Percentiles rank a stretch among this genome's conserved stretches.
Evolutionary conservation across 305 asterid species (phyloP).

Genomic region (Stenogyne calaminthoides): DNA sequence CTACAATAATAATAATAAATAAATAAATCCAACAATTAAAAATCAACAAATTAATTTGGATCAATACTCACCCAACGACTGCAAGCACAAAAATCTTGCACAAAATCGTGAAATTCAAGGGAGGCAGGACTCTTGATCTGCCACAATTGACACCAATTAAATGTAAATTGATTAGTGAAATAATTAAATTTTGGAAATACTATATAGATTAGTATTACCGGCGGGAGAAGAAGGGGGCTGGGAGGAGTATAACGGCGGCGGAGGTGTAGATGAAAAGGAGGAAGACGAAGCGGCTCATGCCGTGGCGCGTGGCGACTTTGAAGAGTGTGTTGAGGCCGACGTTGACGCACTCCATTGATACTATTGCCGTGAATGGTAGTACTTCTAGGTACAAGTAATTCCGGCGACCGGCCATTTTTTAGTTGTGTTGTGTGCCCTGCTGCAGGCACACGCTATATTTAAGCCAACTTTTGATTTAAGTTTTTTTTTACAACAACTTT

Average conservation of each 20-base stretch:
- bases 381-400: constrained; percentile 53
- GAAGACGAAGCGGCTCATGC: constrained; percentile 79
- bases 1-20: constrained; percentile 28
- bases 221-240: constrained; percentile 64
- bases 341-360: constrained; percentile 72
- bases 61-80: constrained; percentile 58
- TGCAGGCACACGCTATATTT: constrained; percentile 31
- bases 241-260: constrained; percentile 72
- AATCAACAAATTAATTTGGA: background rate
- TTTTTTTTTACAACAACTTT: too few relatives aligned
- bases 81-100: constrained; percentile 63
- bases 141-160: background rate
- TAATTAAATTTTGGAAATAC: too few relatives aligned
- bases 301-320: constrained; percentile 67
- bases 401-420: constrained; percentile 35
- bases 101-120: constrained; percentile 45
- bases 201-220: constrained; percentile 41
- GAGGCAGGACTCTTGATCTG: constrained; percentile 55
- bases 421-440: constrained; percentile 21
- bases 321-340: constrained; percentile 76
- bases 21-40: background rate
- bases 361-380: constrained; percentile 67
- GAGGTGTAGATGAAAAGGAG: constrained; percentile 70
- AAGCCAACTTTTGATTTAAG: too few relatives aligned
- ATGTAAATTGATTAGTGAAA: too few relatives aligned